Conservation (phyloP, 2,329 filamentous ascomycete species). For the Dryadomyces sulphureus region DNA sequence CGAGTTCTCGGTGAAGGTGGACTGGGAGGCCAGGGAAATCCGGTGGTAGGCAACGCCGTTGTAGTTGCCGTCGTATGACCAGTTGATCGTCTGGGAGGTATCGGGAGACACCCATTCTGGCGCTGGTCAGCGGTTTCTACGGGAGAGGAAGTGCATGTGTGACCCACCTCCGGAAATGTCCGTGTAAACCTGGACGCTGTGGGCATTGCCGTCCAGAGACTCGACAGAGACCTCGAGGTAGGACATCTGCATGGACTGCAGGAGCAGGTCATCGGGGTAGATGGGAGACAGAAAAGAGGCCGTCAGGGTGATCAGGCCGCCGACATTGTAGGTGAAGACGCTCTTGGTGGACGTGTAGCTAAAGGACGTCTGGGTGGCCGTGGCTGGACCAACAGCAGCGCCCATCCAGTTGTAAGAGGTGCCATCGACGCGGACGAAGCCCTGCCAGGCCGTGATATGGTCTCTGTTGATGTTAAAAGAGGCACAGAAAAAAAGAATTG, state of each 20-base stretch:
- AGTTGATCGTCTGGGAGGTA: slow-evolving; percentile 36
- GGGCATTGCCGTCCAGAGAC: slow-evolving; percentile 45
- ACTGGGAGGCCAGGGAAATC: slow-evolving; percentile 44
- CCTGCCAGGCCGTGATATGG: slow-evolving; percentile 48
- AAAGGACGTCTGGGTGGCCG: slow-evolving; percentile 46
- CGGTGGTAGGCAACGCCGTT: slow-evolving; percentile 48
- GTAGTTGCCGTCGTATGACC: slow-evolving; percentile 36
- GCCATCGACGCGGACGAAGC: slow-evolving; percentile 54
- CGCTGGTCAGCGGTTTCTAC: neutral
- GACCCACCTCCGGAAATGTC: slow-evolving; percentile 53
- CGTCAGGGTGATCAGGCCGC: slow-evolving; percentile 44
- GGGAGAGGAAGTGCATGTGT: neutral
- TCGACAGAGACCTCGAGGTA: slow-evolving; percentile 51
- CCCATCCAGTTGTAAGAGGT: slow-evolving; percentile 55
- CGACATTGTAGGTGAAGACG: slow-evolving; percentile 53
- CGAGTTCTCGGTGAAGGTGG: slow-evolving; percentile 49
- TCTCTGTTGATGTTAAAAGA: slow-evolving; percentile 21
- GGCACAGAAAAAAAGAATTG: neutral
- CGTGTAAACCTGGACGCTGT: slow-evolving; percentile 56
- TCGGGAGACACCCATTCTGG: slow-evolving; percentile 61
- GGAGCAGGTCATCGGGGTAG: slow-evolving; percentile 47
- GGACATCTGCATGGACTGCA: slow-evolving; percentile 56
- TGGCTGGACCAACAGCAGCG: slow-evolving; percentile 27
- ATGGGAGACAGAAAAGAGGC: slow-evolving; percentile 59
- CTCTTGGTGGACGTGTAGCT: slow-evolving; percentile 61